phyloP scores from a whole-genome alignment of 2,329 filamentous ascomycete genomes.

The Penicillium sp. region DNA sequence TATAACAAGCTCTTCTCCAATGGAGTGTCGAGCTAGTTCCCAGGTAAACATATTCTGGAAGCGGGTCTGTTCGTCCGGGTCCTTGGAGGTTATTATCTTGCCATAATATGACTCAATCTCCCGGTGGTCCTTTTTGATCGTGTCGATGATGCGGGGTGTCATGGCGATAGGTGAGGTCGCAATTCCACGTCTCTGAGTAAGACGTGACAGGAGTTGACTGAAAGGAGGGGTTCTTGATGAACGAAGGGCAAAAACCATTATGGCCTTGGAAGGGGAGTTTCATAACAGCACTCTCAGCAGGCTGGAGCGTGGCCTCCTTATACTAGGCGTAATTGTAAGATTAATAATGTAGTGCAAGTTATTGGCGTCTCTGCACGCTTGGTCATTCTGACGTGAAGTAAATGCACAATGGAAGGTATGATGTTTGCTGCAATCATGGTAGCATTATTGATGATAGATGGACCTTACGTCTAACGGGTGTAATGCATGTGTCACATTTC shows the following conservation, averaged over 20 bases:
- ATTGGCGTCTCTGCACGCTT: background rate
- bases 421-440: background rate
- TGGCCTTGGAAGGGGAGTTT: background rate
- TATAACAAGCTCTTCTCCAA: slow-evolving; percentile 51
- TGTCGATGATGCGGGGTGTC: slow-evolving; percentile 25
- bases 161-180: slow-evolving; percentile 2
- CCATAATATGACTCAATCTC: slow-evolving; percentile 42
- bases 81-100: slow-evolving; percentile 38
- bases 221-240: background rate
- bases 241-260: background rate
- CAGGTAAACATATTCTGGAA: slow-evolving; percentile 51
- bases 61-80: slow-evolving; percentile 34
- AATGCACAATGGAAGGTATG: background rate
- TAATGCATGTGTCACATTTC: background rate
- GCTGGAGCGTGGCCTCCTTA: background rate
- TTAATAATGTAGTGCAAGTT: background rate
- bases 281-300: background rate
- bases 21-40: slow-evolving; percentile 50
- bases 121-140: slow-evolving; percentile 41
- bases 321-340: background rate
- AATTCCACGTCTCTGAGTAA: background rate
- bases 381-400: background rate
- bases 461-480: background rate
- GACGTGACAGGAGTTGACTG: background rate
- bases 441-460: background rate